These are phyloP conservation scores for Pisolithus thermaeus DNA, from an alignment of 1,284 basidiomycete genomes.

Conservation along the genomic window DNA sequence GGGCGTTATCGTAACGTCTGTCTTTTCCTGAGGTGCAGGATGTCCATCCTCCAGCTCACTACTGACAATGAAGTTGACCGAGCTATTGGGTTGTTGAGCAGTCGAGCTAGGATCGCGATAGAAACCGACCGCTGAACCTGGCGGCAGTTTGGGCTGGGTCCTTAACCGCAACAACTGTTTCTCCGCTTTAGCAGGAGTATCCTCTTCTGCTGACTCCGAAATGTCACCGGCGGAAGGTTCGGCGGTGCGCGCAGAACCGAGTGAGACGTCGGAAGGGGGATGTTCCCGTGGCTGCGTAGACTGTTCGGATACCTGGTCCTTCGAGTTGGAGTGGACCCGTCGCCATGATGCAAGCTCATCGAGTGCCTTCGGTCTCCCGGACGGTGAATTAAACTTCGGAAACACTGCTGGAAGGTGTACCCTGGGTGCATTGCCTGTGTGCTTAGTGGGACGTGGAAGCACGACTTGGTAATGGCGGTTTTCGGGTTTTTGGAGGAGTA, in stretches of 20 bases:
- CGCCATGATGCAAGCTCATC: slow-evolving; percentile 59
- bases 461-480: slow-evolving; percentile 47
- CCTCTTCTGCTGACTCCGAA: slow-evolving; percentile 10
- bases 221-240: slow-evolving; percentile 7
- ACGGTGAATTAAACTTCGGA: slow-evolving; percentile 22
- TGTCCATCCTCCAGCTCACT: slow-evolving; percentile 60
- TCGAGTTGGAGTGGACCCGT: slow-evolving; percentile 24
- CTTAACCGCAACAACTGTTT: slow-evolving; percentile 21
- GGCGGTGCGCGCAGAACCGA: slow-evolving; percentile 21
- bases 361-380: slow-evolving; percentile 44
- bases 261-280: slow-evolving; percentile 22
- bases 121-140: slow-evolving; percentile 66
- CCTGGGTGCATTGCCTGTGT: slow-evolving; percentile 27
- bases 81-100: slow-evolving; percentile 36
- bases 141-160: slow-evolving; percentile 37
- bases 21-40: slow-evolving; percentile 8
- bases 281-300: slow-evolving; percentile 6
- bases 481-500: slow-evolving; percentile 52
- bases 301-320: slow-evolving; percentile 5
- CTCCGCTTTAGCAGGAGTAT: slow-evolving; percentile 16
- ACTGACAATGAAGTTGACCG: slow-evolving; percentile 66
- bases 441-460: slow-evolving; percentile 38
- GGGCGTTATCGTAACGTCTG: slow-evolving; percentile 24
- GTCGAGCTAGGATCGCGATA: slow-evolving; percentile 54
- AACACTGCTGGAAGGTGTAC: slow-evolving; percentile 41